Evolutionary conservation across 2,329 filamentous ascomycete species (phyloP).

Genomic region (Cytospora paraplurivora): DNA sequence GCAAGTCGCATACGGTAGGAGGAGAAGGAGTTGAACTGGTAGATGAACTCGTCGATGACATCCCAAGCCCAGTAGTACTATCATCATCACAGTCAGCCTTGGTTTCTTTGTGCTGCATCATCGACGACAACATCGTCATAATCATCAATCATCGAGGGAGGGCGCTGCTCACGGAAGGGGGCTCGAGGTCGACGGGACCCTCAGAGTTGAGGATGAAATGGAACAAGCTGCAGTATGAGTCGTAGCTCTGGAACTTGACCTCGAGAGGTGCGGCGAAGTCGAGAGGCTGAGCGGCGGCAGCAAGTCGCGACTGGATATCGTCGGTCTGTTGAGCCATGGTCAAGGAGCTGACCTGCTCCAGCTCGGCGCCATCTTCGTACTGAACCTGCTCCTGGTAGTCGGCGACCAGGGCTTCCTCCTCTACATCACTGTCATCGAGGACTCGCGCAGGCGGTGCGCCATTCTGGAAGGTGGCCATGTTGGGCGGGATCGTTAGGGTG

Average conservation of each 20-base stretch:
- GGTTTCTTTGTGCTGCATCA: conserved; percentile 1
- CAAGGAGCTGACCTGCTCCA: conserved; percentile 73
- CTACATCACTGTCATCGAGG: conserved; percentile 82
- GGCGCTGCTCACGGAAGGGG: conserved; percentile 76
- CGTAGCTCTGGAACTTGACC: conserved; percentile 98
- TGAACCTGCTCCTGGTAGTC: conserved; percentile 97
- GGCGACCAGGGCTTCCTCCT: conserved; percentile 93
- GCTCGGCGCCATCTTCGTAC: conserved; percentile 82
- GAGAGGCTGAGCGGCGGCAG: conserved; percentile 88
- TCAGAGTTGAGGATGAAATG: conserved; percentile 99
- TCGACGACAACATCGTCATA: background rate
- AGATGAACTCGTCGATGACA: conserved; percentile 99
- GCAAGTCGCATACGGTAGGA: conserved; percentile 93
- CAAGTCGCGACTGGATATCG: conserved; percentile 90
- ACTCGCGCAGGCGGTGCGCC: conserved; percentile 61
- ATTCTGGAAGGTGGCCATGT: conserved; percentile 66
- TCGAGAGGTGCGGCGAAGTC: conserved; percentile 96
- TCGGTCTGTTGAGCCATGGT: conserved; percentile 75
- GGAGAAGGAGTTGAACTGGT: conserved; percentile 99
- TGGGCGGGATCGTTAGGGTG: conserved; percentile 45
- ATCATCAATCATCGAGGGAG: background rate
- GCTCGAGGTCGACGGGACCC: conserved; percentile 95
- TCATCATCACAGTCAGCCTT: conserved; percentile 21
- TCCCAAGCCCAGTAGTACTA: conserved; percentile 99
- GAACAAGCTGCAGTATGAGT: conserved; percentile 98